Percentiles rank a stretch among this genome's conserved stretches.
Conservation (phyloP, 2,329 filamentous ascomycete species). For the Pseudonectria foliicola region DNA sequence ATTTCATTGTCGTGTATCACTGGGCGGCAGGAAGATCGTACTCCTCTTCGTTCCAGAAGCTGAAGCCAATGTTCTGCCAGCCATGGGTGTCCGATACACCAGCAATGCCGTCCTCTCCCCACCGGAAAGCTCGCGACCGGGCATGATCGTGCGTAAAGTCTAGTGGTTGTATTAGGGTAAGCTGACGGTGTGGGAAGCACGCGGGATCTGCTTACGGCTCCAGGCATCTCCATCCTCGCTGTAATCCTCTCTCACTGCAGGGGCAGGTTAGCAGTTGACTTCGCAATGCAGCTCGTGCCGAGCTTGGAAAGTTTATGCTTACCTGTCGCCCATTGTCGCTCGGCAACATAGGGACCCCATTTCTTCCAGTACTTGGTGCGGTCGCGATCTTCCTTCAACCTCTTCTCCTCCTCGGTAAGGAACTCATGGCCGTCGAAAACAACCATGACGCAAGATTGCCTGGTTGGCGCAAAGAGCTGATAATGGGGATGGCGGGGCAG, state of each 20-base stretch:
- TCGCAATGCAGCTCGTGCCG: constrained; percentile 4
- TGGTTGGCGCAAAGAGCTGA: too few species aligned
- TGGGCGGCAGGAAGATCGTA: constrained; percentile 32
- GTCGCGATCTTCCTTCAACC: constrained; percentile 77
- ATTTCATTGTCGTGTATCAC: background rate
- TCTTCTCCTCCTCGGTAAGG: constrained; percentile 82
- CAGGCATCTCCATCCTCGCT: constrained; percentile 84
- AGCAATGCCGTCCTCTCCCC: constrained; percentile 96
- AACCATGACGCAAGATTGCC: constrained; percentile 56
- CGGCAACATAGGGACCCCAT: constrained; percentile 91
- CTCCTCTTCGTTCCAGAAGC: constrained; percentile 98
- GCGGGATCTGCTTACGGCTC: constrained; percentile 62
- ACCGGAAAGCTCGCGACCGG: constrained; percentile 79
- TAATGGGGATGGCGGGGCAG: too few species aligned
- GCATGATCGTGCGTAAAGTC: constrained; percentile 94
- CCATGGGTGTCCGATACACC: constrained; percentile 90
- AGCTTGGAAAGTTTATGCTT: constrained; percentile 24
- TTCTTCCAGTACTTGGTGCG: constrained; percentile 93
- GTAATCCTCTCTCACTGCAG: constrained; percentile 78
- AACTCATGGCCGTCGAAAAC: constrained; percentile 83
- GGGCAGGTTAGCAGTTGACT: constrained; percentile 18
- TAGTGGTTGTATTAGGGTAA: constrained; percentile 30
- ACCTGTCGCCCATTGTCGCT: constrained; percentile 95
- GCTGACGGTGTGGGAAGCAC: constrained; percentile 6
- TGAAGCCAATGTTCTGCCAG: constrained; percentile 85